These are phyloP conservation scores for Angomonas ambiguus DNA, from an alignment of 208 protist genomes.

Conservation along the genomic window DNA sequence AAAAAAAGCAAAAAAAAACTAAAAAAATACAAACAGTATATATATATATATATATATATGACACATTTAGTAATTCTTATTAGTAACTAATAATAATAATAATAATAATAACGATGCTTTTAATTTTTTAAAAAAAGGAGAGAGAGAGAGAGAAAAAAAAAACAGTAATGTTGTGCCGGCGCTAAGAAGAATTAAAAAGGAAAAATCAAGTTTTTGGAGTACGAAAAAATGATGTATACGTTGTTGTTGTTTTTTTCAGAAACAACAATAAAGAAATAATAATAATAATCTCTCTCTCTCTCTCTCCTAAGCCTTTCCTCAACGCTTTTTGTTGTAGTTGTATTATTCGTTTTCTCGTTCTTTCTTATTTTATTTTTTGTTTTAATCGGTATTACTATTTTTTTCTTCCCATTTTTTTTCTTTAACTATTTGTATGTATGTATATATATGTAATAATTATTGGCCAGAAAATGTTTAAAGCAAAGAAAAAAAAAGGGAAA, in stretches of 20 bases:
- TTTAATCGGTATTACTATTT: background rate
- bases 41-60: too few relatives aligned
- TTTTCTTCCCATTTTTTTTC: conserved; percentile 9
- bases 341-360: conserved; percentile 10
- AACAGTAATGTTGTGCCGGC: too few relatives aligned
- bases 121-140: background rate
- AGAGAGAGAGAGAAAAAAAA: background rate
- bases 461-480: conserved; percentile 11
- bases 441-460: conserved; percentile 11
- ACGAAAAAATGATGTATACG: background rate
- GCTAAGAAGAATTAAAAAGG: background rate
- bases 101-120: too few relatives aligned
- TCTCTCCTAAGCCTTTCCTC: too few relatives aligned
- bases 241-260: background rate
- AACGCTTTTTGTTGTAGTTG: too few relatives aligned
- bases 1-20: background rate
- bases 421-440: conserved; percentile 7
- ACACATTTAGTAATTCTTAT: too few relatives aligned
- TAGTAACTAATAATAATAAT: too few relatives aligned
- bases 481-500: background rate
- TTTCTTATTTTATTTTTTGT: conserved; percentile 19
- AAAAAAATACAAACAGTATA: conserved; percentile 5
- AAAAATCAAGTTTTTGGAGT: background rate
- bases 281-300: too few relatives aligned
- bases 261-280: background rate